These are phyloP conservation scores for Hanseniaspora valbyensis DNA, from an alignment of 805 yeast species.

Conservation along the genomic window DNA sequence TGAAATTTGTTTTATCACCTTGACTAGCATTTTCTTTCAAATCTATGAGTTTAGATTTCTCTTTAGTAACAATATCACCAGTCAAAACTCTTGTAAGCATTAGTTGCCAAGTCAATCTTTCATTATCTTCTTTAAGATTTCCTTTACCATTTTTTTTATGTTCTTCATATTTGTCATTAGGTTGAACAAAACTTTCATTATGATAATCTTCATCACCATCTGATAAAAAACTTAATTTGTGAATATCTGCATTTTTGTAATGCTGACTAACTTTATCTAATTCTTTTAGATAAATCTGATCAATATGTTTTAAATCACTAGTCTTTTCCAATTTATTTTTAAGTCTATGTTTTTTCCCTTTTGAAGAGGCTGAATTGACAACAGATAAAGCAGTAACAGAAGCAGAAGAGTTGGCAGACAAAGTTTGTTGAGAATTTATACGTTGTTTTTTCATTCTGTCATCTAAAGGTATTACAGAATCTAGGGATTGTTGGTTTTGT, in stretches of 20 bases:
- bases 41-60: conserved; percentile 63
- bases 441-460: background rate
- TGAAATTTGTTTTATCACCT: conserved; percentile 39
- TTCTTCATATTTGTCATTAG: too few species aligned
- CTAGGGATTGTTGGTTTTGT: background rate
- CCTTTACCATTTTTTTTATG: conserved; percentile 27
- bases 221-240: conserved; percentile 14
- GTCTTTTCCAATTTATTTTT: background rate
- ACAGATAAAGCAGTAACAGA: too few species aligned
- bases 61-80: conserved; percentile 88
- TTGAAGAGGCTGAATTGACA: too few species aligned
- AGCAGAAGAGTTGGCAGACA: too few species aligned
- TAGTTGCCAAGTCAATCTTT: conserved; percentile 90
- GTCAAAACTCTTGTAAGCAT: conserved; percentile 83
- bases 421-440: too few species aligned
- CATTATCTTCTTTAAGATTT: conserved; percentile 30
- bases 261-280: background rate
- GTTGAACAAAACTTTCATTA: conserved; percentile 26
- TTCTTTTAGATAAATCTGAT: background rate
- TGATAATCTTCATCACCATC: conserved; percentile 30
- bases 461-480: background rate
- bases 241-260: background rate
- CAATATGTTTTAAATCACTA: background rate
- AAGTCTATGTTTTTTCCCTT: background rate
- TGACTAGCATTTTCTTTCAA: conserved; percentile 28